phyloP scores from a whole-genome alignment of 2,329 filamentous ascomycete genomes.

The Hymenotorrendiella dingleyae region DNA sequence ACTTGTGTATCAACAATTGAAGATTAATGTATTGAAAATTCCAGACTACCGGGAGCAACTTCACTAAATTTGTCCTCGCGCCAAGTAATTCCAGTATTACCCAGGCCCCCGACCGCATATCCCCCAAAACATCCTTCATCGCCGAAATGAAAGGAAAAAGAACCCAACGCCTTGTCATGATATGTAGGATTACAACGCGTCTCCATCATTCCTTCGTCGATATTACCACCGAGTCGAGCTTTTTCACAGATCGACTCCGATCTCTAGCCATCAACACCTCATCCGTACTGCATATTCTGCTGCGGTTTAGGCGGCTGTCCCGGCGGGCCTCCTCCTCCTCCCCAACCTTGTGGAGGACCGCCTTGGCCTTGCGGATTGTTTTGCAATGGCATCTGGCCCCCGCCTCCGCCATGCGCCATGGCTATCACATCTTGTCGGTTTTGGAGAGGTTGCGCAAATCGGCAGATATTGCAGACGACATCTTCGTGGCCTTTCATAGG shows the following conservation, averaged over 20 bases:
- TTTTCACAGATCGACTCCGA: background rate
- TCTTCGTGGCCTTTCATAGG: conserved; percentile 62
- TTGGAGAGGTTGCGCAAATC: conserved; percentile 63
- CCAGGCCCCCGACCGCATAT: no score
- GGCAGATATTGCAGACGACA: conserved; percentile 68
- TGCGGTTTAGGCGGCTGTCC: conserved; percentile 19
- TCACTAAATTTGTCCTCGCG: background rate
- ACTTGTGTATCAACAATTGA: background rate
- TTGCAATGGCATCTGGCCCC: conserved; percentile 22
- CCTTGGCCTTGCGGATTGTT: conserved; percentile 14
- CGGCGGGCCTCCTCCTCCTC: conserved; percentile 15
- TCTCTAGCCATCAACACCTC: background rate
- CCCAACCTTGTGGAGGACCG: conserved; percentile 23
- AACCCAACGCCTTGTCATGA: no score
- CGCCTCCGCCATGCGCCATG: conserved; percentile 21
- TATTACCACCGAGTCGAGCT: no score
- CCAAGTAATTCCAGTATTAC: no score
- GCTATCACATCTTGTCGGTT: conserved; percentile 29
- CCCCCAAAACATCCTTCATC: no score
- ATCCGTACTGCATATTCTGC: conserved; percentile 29
- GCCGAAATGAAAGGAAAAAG: no score
- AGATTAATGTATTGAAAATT: conserved; percentile 1
- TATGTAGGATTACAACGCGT: no score
- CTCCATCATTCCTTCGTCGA: no score
- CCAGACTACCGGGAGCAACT: conserved; percentile 6